Percentiles rank a stretch among this genome's conserved stretches.
phyloP scores from a whole-genome alignment of 1,284 basidiomycete species.

The Ceratobasidium sp. region DNA sequence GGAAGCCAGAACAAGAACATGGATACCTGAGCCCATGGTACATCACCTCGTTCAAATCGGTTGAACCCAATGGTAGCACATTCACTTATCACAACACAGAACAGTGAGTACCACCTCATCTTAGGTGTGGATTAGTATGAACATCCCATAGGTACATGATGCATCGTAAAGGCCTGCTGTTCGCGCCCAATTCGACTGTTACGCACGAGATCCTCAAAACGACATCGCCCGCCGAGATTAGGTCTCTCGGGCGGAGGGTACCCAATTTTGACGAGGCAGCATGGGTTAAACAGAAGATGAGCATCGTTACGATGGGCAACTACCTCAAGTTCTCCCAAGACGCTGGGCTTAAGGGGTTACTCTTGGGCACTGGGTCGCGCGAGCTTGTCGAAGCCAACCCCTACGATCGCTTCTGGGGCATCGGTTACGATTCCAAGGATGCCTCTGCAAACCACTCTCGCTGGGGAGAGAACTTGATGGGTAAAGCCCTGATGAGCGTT shows the following conservation, averaged over 20 bases:
- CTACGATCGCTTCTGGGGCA: constrained; percentile 66
- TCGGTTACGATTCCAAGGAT: constrained; percentile 67
- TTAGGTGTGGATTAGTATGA: not conserved
- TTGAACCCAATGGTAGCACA: constrained; percentile 26
- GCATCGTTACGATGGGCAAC: constrained; percentile 69
- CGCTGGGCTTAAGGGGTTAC: constrained; percentile 62
- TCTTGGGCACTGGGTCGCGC: constrained; percentile 65
- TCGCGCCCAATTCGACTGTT: constrained; percentile 56
- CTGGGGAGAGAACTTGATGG: constrained; percentile 62
- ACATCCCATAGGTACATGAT: constrained; percentile 66
- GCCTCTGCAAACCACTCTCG: constrained; percentile 58
- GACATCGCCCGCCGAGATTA: constrained; percentile 62
- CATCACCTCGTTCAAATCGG: constrained; percentile 34
- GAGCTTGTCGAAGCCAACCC: constrained; percentile 70
- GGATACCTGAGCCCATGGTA: constrained; percentile 45
- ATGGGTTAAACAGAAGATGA: constrained; percentile 63
- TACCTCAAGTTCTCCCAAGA: constrained; percentile 77
- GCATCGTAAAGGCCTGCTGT: constrained; percentile 70
- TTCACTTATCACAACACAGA: constrained; percentile 39
- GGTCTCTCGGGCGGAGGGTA: constrained; percentile 67
- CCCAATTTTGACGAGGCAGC: constrained; percentile 63
- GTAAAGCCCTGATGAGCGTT: constrained; percentile 56
- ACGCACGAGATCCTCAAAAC: constrained; percentile 61
- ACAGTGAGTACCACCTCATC: constrained; percentile 15
- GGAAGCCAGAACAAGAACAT: constrained; percentile 45